Evolutionary conservation across 2,329 filamentous ascomycete species (phyloP).

Genomic region (Colletotrichum tropicicola): DNA sequence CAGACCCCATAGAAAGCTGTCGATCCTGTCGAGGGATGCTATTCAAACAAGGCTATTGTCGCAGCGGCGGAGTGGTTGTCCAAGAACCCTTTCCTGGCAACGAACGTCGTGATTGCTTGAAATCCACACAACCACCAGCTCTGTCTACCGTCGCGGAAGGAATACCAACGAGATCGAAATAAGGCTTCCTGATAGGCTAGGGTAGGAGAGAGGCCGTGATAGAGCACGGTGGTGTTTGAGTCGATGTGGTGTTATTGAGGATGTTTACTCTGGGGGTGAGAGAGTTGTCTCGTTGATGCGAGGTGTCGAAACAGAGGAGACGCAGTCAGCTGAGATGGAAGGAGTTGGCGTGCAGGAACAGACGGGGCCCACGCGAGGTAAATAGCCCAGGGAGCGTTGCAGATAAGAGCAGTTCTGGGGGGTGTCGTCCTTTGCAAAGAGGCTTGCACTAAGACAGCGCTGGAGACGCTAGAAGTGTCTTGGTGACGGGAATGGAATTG

Average conservation of each 20-base stretch:
- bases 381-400: slow-evolving; percentile 25
- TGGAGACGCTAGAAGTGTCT: slow-evolving; percentile 28
- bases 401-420: background rate
- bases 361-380: slow-evolving; percentile 23
- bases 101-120: too few species aligned
- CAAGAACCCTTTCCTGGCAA: too few species aligned
- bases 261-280: too few species aligned
- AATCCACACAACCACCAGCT: too few species aligned
- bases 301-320: background rate
- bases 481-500: slow-evolving; percentile 32
- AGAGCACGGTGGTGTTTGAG: too few species aligned
- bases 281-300: too few species aligned
- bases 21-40: background rate
- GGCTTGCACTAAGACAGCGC: slow-evolving; percentile 26
- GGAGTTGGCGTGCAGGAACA: background rate
- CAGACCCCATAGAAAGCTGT: slow-evolving; percentile 4
- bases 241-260: too few species aligned
- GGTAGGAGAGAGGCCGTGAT: too few species aligned
- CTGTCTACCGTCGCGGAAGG: too few species aligned
- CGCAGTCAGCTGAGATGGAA: background rate
- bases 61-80: too few species aligned
- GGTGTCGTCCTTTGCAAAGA: slow-evolving; percentile 1
- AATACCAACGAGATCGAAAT: too few species aligned
- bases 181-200: too few species aligned
- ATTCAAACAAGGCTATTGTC: background rate